These are phyloP conservation scores for Russula sp. DNA, from an alignment of 768 basidiomycete genomes.

Conservation along the genomic window DNA sequence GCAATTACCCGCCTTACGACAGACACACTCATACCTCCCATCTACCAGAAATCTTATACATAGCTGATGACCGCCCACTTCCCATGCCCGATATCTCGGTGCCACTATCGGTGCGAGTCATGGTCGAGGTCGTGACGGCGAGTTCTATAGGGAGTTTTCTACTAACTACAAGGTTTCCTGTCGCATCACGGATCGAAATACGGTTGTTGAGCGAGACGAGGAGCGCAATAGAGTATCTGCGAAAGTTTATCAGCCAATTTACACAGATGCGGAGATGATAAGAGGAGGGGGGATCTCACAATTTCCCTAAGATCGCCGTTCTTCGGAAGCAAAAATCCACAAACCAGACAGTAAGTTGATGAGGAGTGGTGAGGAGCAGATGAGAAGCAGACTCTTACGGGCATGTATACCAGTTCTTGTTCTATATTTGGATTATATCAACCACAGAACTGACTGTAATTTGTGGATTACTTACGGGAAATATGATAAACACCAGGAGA, in stretches of 20 bases:
- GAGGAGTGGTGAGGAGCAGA: too few species aligned
- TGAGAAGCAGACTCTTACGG: constrained; percentile 7
- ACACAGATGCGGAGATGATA: too few species aligned
- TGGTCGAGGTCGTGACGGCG: neutral
- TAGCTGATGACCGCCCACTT: neutral
- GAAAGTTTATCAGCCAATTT: neutral
- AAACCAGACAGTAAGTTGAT: neutral
- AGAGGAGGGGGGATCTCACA: neutral
- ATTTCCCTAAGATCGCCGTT: constrained; percentile 6
- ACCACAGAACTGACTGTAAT: neutral
- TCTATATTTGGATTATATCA: constrained; percentile 1
- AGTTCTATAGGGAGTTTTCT: neutral
- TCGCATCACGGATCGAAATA: constrained; percentile 1
- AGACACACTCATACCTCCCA: neutral
- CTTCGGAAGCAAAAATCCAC: neutral
- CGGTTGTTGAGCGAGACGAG: constrained; percentile 19
- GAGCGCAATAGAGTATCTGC: constrained; percentile 11
- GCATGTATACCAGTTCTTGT: constrained; percentile 17
- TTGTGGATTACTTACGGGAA: constrained; percentile 4
- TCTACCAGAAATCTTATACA: neutral
- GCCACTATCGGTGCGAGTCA: too few species aligned
- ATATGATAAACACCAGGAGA: neutral
- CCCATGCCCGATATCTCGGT: neutral
- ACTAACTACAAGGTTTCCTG: neutral
- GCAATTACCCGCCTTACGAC: too few species aligned